These are phyloP conservation scores for Coleophoma crateriformis DNA, from an alignment of 2,329 filamentous ascomycete genomes.

Conservation along the genomic window DNA sequence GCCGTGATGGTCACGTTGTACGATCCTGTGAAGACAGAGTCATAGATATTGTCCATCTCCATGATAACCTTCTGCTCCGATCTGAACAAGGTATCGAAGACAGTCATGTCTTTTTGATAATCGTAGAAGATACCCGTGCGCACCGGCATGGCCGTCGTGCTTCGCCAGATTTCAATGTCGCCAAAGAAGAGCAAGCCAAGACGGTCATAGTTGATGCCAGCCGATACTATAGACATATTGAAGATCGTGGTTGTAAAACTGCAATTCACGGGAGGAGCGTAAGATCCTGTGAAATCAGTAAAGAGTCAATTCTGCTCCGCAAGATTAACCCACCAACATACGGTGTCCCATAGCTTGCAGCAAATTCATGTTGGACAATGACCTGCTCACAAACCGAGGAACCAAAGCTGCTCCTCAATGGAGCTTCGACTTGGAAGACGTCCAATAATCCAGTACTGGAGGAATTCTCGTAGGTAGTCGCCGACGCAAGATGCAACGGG, in stretches of 20 bases:
- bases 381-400: conserved; percentile 11
- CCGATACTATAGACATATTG: conserved; percentile 54
- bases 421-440: conserved; percentile 15
- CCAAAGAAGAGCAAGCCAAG: conserved; percentile 55
- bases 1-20: conserved; percentile 65
- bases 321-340: conserved; percentile 50
- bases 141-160: conserved; percentile 59
- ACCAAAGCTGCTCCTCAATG: conserved; percentile 13
- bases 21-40: conserved; percentile 61
- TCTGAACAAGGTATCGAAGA: conserved; percentile 59
- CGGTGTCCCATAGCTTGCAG: conserved; percentile 61
- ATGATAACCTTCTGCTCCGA: conserved; percentile 57
- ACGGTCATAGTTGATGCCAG: conserved; percentile 56
- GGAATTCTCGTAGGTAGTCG: background rate
- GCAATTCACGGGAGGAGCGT: conserved; percentile 15
- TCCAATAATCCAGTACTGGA: conserved; percentile 1
- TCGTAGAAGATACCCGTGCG: conserved; percentile 44
- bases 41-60: conserved; percentile 66
- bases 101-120: conserved; percentile 57
- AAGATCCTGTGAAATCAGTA: background rate
- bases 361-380: conserved; percentile 52
- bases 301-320: background rate
- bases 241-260: conserved; percentile 33
- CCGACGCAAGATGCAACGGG: background rate
- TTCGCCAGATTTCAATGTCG: conserved; percentile 59